Evolutionary conservation across 306 rosid genomes (phyloP).

Genomic region (Rubus parviflorus): DNA sequence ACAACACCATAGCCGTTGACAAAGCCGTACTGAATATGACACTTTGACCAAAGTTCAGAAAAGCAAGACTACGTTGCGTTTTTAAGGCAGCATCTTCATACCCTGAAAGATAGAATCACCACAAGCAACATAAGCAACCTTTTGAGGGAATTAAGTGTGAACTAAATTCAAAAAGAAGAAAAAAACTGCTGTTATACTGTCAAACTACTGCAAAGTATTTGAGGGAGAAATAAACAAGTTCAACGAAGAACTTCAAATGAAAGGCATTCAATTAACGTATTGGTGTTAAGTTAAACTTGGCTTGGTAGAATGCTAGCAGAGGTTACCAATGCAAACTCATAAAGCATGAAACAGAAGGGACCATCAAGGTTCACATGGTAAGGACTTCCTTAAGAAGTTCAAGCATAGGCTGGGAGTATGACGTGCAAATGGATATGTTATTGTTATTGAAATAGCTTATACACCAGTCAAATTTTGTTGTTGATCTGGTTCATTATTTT

Average conservation of each 20-base stretch:
- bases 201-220: not conserved
- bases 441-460: not conserved
- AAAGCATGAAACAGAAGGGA: slow-evolving; percentile 1
- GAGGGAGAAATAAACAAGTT: not conserved
- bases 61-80: slow-evolving; percentile 91
- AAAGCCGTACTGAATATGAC: slow-evolving; percentile 88
- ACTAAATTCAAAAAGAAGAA: not conserved
- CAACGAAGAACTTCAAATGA: not conserved
- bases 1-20: slow-evolving; percentile 94
- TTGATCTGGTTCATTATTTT: not conserved
- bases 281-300: not conserved
- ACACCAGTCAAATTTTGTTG: not conserved
- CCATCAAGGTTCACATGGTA: not conserved
- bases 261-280: not conserved
- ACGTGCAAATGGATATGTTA: not conserved
- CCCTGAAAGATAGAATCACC: slow-evolving; percentile 45
- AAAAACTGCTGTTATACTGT: not conserved
- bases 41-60: slow-evolving; percentile 89
- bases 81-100: slow-evolving; percentile 95
- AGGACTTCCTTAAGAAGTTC: not conserved
- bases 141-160: not conserved
- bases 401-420: not conserved
- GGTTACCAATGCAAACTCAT: not conserved
- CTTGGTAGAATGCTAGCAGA: not conserved
- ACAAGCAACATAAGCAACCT: slow-evolving; percentile 33